Conservation (phyloP, 192 early-diverging fungal genomes). For the Coemansia sp. region DNA sequence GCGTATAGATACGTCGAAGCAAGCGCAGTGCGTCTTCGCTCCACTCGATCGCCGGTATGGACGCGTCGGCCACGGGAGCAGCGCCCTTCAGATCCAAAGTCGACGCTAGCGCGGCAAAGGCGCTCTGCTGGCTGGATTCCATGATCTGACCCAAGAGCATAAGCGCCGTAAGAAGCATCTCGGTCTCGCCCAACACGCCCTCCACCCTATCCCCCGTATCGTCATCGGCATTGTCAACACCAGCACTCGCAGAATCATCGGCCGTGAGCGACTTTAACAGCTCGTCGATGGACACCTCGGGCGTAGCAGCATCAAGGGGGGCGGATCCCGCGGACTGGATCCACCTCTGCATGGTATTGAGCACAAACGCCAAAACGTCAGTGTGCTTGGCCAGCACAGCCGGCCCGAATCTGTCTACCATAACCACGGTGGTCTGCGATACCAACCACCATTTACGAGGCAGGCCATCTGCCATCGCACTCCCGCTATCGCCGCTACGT, state of each 20-base stretch:
- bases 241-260: neutral
- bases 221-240: slow-evolving; percentile 4
- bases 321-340: slow-evolving; percentile 10
- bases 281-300: slow-evolving; percentile 10
- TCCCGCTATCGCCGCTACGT: slow-evolving; percentile 8
- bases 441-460: slow-evolving; percentile 45
- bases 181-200: slow-evolving; percentile 53
- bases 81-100: neutral
- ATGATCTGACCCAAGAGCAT: slow-evolving; percentile 65
- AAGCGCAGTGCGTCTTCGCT: slow-evolving; percentile 14
- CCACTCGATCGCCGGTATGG: slow-evolving; percentile 17
- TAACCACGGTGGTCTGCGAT: slow-evolving; percentile 50
- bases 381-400: slow-evolving; percentile 68
- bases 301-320: neutral
- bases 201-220: slow-evolving; percentile 33
- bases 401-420: slow-evolving; percentile 73
- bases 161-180: slow-evolving; percentile 59
- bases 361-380: slow-evolving; percentile 72
- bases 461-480: neutral
- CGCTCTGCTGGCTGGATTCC: slow-evolving; percentile 49
- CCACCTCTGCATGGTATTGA: slow-evolving; percentile 59
- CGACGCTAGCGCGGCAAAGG: slow-evolving; percentile 12
- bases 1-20: slow-evolving; percentile 23
- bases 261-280: slow-evolving; percentile 15
- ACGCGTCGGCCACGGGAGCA: neutral